Evolutionary conservation across 257 asterid species (phyloP), one percentile per base, ranked within the genome.

Genomic region (Linaria vulgaris): DNA sequence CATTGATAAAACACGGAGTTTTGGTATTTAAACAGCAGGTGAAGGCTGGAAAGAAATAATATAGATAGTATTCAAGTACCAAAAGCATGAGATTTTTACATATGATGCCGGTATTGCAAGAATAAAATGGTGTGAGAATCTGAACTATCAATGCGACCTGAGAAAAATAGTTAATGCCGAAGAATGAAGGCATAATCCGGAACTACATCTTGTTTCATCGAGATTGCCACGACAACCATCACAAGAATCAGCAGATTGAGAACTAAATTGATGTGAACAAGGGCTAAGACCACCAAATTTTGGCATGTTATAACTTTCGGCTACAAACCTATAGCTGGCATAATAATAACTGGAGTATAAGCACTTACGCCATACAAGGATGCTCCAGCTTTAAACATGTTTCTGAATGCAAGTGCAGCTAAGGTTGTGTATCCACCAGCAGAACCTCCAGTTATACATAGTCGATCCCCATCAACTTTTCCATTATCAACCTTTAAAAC

Each of bases 361-460:
- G 73, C 64, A 92, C 98, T 80, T 72, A 92, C 97, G 30, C 99
- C 99, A 77, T 89, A 92, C 75, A 92, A 70, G 48, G 99, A 92
- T 66, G 95, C 84, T 53, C 97, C 97, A 51, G 99, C 99, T 79
- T 81, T 89, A 69, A 92, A 92, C 16, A 73, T 78, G 63, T 89
- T 84, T 63, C 79, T 78, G 77, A 92, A 92, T 62, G 97, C 99
- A 72, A 89, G 96, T 34, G 97, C 91, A 34, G 97, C 99, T 52
- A 92, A 70, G 68, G 99, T 89, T 58, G 99, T 92, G 82, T 85
- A 92, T 41, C 99, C 99, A 68, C 99, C 99, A 54, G 99, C 99
- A 73, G 99, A 92, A 63, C 96, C 96, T 61, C 99, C 97, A 6
- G 96, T 82, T 64, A 92, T 92, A 71, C 99, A 92, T 59, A 92